Conservation (phyloP, 164 flowering plant species). For the Berberis vulgaris region DNA sequence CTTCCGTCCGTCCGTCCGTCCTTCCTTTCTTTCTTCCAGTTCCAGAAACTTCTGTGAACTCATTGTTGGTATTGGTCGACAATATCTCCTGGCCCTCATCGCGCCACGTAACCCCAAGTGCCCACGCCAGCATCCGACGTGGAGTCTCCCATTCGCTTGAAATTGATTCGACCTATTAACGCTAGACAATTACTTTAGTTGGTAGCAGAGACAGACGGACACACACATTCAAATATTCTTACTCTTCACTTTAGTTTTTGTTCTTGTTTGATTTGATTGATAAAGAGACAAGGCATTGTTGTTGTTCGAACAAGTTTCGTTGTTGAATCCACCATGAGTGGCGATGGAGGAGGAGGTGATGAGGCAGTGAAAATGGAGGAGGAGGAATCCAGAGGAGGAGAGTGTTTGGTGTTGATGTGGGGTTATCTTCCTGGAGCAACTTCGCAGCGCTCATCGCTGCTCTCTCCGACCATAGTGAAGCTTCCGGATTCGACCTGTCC, state of each 20-base stretch:
- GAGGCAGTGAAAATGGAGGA: conserved; percentile 10
- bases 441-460: conserved; percentile 69
- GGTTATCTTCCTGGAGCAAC: conserved; percentile 91
- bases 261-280: no score
- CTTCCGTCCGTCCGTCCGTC: no score
- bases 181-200: background rate
- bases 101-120: conserved; percentile 34
- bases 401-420: conserved; percentile 69
- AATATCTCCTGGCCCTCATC: no score
- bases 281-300: no score
- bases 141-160: conserved; percentile 36
- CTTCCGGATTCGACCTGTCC: conserved; percentile 26
- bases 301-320: background rate
- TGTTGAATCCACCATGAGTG: conserved; percentile 11
- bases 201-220: background rate
- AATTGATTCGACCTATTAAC: conserved; percentile 19
- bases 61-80: no score
- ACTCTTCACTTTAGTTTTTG: no score
- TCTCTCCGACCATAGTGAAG: conserved; percentile 54
- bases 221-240: no score
- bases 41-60: no score
- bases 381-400: conserved; percentile 2
- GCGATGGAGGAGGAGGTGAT: conserved; percentile 11
- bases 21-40: no score
- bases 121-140: conserved; percentile 58